Conservation (phyloP, 1,139 yeast genomes). For the Suhomyces ambrosiae region DNA sequence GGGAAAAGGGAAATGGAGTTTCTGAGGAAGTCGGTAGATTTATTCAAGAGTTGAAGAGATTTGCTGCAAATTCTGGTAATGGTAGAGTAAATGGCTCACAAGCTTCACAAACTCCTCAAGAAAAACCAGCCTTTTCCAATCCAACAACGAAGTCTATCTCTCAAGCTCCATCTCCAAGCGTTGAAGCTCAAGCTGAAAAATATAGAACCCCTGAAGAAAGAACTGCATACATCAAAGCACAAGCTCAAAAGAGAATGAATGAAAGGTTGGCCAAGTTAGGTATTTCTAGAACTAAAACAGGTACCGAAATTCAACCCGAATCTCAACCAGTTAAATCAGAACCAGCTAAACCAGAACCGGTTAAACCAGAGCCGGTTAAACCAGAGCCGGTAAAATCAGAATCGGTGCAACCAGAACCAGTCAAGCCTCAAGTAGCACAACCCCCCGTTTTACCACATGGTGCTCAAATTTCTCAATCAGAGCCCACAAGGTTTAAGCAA, state of each 20-base stretch:
- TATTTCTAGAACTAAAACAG: constrained; percentile 46
- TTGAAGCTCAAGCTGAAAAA: constrained; percentile 12
- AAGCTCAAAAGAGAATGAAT: constrained; percentile 87
- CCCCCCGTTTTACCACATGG: no score
- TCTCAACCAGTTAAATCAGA: background rate
- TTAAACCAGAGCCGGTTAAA: background rate
- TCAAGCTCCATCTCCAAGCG: constrained; percentile 2
- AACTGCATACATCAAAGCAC: constrained; percentile 83
- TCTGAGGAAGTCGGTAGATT: constrained; percentile 63
- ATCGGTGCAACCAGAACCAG: constrained; percentile 1
- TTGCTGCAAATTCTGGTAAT: constrained; percentile 1
- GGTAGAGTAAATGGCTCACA: constrained; percentile 14
- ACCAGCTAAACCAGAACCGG: constrained; percentile 1
- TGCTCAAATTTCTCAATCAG: no score
- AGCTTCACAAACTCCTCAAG: constrained; percentile 16
- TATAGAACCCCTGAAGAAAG: constrained; percentile 62
- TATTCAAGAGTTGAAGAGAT: constrained; percentile 53
- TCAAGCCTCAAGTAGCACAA: no score
- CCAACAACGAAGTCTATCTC: background rate
- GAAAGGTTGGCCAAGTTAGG: constrained; percentile 89
- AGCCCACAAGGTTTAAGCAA: constrained; percentile 5
- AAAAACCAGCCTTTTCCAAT: background rate
- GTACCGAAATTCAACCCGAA: constrained; percentile 8
- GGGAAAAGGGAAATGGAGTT: constrained; percentile 87
- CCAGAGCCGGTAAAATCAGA: constrained; percentile 2